Conservation (phyloP, 352 stramenopile genomes). For the Nothophytophthora sp. region DNA sequence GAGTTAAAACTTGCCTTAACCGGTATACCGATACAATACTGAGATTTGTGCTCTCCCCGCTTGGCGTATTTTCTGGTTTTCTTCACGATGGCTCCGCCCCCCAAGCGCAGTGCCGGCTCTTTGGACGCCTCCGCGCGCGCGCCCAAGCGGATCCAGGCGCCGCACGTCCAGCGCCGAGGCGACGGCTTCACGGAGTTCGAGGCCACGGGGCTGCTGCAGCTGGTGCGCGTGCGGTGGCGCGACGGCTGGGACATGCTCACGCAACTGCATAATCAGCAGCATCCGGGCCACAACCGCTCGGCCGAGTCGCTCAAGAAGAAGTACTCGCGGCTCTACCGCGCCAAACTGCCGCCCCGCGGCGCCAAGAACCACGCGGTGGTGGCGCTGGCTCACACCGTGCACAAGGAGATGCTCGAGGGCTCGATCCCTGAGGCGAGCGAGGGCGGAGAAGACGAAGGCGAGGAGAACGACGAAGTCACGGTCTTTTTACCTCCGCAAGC, state of each 20-base stretch:
- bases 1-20: too few relatives aligned
- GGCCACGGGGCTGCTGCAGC: slow-evolving; percentile 37
- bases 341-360: slow-evolving; percentile 26
- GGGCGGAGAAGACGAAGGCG: slow-evolving; percentile 2
- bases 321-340: slow-evolving; percentile 37
- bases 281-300: slow-evolving; percentile 35
- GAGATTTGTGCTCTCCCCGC: too few relatives aligned
- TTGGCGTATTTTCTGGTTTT: too few relatives aligned
- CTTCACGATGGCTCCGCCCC: too few relatives aligned
- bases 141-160: slow-evolving; percentile 22
- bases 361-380: slow-evolving; percentile 40
- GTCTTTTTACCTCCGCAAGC: slow-evolving; percentile 13
- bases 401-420: slow-evolving; percentile 38
- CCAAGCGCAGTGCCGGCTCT: too few relatives aligned
- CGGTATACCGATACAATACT: too few relatives aligned
- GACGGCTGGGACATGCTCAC: slow-evolving; percentile 43
- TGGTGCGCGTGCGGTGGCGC: slow-evolving; percentile 30
- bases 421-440: slow-evolving; percentile 6
- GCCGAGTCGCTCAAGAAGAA: slow-evolving; percentile 51
- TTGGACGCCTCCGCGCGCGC: too few relatives aligned
- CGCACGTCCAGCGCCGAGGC: slow-evolving; percentile 31
- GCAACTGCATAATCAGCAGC: slow-evolving; percentile 37
- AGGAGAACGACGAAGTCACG: slow-evolving; percentile 18
- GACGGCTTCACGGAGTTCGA: slow-evolving; percentile 43
- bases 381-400: slow-evolving; percentile 29